Base-by-base conservation (phyloP, 2,329 filamentous ascomycete genomes). In the Aspergillus chevalieri region DNA sequence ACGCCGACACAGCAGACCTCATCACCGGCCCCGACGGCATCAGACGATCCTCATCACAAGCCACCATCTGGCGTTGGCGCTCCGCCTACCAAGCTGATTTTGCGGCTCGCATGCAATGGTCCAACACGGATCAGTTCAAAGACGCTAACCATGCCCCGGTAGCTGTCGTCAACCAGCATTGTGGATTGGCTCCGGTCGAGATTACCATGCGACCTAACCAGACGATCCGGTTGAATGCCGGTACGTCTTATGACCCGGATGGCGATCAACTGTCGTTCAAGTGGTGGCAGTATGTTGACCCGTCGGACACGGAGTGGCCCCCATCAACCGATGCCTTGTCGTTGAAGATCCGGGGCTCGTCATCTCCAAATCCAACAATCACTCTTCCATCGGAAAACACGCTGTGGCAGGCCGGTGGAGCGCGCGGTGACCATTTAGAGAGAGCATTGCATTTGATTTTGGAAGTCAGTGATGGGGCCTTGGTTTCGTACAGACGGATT, bases 61-160 rank as follows among this genome's bases (percentile, higher is more conserved):
- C 74, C 0, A 76, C 74, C 0, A 73, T 79, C 42, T 79, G 77
- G 76, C 65, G 76, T 17, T 79, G 76, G 76, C 60, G 76, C 33
- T 64, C 72, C 41, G 73, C 75, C 1, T 78, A 73, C 48, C 75
- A 78, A 57, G 72, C 74, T 44, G 76, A 78, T 50, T 78, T 74
- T 60, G 75, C 65, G 17, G 77, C 66, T 15, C 65, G 65, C 36
- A 77, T 75, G 52, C 73, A 69, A 54, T 79, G 66, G 78, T 75
- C 65, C 15, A 63, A 70, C 10, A 47, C 51, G 6, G 30, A 36
- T n/a, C 38, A 43, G 6, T 48, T 52, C 44, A 26, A 33, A 8
- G 44, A 47, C n/a, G 51, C 52, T 7, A 55, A 55, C 15, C 55
- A 57, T 41, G 44, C 50, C 7, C 55, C 53, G 1, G 21, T 57